Percentiles rank a stretch among this genome's conserved stretches.
Evolutionary conservation across 495 filamentous ascomycete genomes (phyloP).

Genomic region (Penicillium chermesinum): DNA sequence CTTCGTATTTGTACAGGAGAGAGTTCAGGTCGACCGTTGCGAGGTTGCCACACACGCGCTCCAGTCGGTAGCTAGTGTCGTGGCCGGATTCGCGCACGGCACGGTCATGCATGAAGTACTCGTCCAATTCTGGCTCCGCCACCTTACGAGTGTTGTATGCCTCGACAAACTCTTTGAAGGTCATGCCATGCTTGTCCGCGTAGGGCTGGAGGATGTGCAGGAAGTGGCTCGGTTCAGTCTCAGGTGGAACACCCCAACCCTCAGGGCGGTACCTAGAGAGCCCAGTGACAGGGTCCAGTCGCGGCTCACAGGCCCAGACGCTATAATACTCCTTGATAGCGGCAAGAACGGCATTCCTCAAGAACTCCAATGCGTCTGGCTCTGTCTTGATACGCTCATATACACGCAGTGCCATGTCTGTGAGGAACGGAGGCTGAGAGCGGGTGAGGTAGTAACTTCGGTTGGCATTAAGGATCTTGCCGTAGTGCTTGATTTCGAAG

Average conservation of each 20-base stretch:
- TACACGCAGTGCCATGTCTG: slow-evolving; percentile 89
- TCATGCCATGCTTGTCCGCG: slow-evolving; percentile 75
- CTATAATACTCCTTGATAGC: slow-evolving; percentile 96
- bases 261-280: slow-evolving; percentile 84
- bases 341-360: slow-evolving; percentile 71
- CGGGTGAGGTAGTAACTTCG: slow-evolving; percentile 90
- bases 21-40: slow-evolving; percentile 94
- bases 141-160: slow-evolving; percentile 80
- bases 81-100: slow-evolving; percentile 96
- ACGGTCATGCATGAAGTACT: slow-evolving; percentile 93
- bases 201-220: slow-evolving; percentile 81
- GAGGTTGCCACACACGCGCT: slow-evolving; percentile 78
- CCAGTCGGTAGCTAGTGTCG: slow-evolving; percentile 89
- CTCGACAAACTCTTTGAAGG: slow-evolving; percentile 72
- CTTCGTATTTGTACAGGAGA: slow-evolving; percentile 91
- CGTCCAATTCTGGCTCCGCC: slow-evolving; percentile 80
- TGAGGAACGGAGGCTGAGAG: slow-evolving; percentile 94
- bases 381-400: slow-evolving; percentile 85
- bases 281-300: slow-evolving; percentile 73
- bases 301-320: slow-evolving; percentile 79
- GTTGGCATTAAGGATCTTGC: slow-evolving; percentile 95
- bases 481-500: slow-evolving; percentile 97
- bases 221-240: slow-evolving; percentile 88
- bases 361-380: slow-evolving; percentile 68
- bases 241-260: slow-evolving; percentile 87